These are phyloP conservation scores for Fusarium veterinarium DNA, from an alignment of 2,329 filamentous ascomycete species.

Conservation along the genomic window DNA sequence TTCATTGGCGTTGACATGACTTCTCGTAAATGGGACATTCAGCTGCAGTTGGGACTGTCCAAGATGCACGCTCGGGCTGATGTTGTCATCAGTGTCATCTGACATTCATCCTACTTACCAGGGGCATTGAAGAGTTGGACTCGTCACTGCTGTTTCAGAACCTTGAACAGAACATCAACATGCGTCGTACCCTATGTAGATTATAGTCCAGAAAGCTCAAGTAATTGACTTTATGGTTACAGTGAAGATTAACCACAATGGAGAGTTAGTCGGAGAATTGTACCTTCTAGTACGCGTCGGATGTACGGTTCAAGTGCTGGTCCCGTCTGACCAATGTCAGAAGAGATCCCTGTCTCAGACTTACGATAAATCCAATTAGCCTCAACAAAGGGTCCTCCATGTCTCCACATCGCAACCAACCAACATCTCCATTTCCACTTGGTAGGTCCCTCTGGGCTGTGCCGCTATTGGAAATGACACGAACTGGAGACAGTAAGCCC, in stretches of 20 bases:
- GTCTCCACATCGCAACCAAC: background rate
- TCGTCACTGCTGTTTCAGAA: background rate
- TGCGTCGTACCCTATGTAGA: fast-evolving
- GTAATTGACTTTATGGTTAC: no score
- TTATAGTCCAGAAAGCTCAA: fast-evolving
- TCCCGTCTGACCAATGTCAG: background rate
- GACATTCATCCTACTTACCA: background rate
- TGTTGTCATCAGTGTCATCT: background rate
- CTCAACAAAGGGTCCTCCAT: background rate
- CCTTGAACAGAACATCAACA: background rate
- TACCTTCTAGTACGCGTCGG: background rate
- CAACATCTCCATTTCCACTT: background rate
- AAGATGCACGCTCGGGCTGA: background rate
- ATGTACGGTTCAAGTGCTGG: background rate
- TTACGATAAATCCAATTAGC: background rate
- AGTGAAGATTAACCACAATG: background rate
- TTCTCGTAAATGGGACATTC: background rate
- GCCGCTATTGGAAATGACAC: background rate
- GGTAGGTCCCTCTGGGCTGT: background rate
- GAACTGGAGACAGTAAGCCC: background rate
- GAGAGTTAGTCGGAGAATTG: background rate
- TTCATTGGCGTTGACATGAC: background rate
- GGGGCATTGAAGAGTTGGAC: no score
- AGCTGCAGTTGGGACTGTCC: background rate
- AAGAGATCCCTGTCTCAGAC: background rate